Evolutionary conservation across 495 filamentous ascomycete species (phyloP).

Genomic region (Diplogelasinospora grovesii): DNA sequence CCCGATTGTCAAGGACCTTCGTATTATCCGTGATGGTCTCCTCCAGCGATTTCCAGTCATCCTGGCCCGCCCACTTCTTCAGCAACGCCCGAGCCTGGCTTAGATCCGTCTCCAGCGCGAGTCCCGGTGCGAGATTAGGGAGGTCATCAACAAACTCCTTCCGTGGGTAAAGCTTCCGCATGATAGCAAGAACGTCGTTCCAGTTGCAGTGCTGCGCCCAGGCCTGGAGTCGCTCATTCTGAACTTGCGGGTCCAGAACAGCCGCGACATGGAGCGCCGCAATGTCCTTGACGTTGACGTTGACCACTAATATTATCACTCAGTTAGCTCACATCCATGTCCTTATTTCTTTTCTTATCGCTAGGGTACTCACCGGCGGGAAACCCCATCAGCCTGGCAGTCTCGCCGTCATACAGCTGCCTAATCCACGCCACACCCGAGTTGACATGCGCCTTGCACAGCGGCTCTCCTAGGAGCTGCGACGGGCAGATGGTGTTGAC

Average conservation of each 20-base stretch:
- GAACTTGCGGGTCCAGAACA: constrained; percentile 34
- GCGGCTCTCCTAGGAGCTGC: constrained; percentile 28
- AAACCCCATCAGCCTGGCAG: constrained; percentile 8
- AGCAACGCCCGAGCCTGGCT: constrained; percentile 23
- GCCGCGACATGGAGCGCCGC: constrained; percentile 43
- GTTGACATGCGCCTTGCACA: constrained; percentile 22
- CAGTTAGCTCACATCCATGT: no score
- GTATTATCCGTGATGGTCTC: constrained; percentile 4
- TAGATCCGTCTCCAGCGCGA: constrained; percentile 21
- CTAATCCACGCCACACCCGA: constrained; percentile 15
- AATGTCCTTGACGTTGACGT: constrained; percentile 44
- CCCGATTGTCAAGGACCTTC: no score
- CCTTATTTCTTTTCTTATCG: no score
- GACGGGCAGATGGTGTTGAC: constrained; percentile 45
- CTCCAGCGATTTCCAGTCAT: constrained; percentile 9
- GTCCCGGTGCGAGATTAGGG: constrained; percentile 2
- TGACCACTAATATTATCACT: constrained; percentile 24
- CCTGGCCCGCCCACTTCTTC: constrained; percentile 21
- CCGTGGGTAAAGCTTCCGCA: constrained; percentile 26
- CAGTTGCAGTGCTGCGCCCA: constrained; percentile 33
- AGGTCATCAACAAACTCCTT: constrained; percentile 6
- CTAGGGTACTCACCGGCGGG: constrained; percentile 3
- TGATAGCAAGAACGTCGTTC: constrained; percentile 28
- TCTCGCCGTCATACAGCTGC: constrained; percentile 10
- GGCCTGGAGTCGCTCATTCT: constrained; percentile 42